Conservation (phyloP, 176 grass and related monocot genomes). For the Sorghum bicolor region Sorghum_bicolor_NCBIv3 NC_012872.2:66722501-66723000, state of each 20-base stretch:
- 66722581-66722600: constrained; percentile 12
- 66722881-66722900: not conserved
- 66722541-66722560: constrained; percentile 50
- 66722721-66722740: not conserved
- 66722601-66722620: not conserved
- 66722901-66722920: constrained; percentile 8
- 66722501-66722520: constrained; percentile 92
- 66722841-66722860: not conserved
- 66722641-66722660: not conserved
- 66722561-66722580: not conserved
- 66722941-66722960: not conserved
- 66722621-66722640: not conserved
- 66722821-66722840: not conserved
- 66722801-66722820: constrained; percentile 7
- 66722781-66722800: constrained; percentile 5
- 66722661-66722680: not conserved
- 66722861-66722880: constrained; percentile 8
- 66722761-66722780: not conserved
- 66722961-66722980: constrained; percentile 11
- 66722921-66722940: not conserved
- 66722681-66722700: not conserved
- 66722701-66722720: constrained; percentile 1
- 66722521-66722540: constrained; percentile 99
- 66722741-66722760: not conserved
- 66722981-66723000: constrained; percentile 48